Evolutionary conservation across 495 filamentous ascomycete genomes (phyloP), one percentile per base, ranked within the genome.

Genomic region (Rhypophila decipiens): DNA sequence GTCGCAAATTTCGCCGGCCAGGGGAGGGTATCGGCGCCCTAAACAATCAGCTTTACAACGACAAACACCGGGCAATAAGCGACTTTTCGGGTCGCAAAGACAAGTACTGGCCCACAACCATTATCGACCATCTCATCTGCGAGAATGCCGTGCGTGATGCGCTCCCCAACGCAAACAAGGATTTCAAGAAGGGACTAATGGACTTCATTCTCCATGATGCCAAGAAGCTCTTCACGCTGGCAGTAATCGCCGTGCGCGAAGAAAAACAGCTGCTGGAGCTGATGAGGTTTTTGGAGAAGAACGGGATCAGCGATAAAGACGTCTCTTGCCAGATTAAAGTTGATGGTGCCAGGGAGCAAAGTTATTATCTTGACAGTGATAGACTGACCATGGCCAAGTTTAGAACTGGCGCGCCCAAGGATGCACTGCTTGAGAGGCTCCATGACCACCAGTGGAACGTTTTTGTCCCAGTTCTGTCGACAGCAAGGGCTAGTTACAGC

Each of bases 361-460:
- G n/a, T n/a, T n/a, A n/a, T n/a, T n/a, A n/a, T n/a, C n/a, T n/a
- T n/a, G n/a, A n/a, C n/a, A n/a, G n/a, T n/a, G n/a, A n/a, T n/a
- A n/a, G n/a, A n/a, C n/a, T n/a, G n/a, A n/a, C n/a, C n/a, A n/a
- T n/a, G n/a, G n/a, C n/a, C n/a, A n/a, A n/a, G n/a, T n/a, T n/a
- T n/a, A n/a, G n/a, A n/a, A n/a, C n/a, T n/a, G n/a, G n/a, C n/a
- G n/a, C n/a, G n/a, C n/a, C n/a, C n/a, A n/a, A n/a, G n/a, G n/a
- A n/a, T n/a, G n/a, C n/a, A 7, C 37, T 42, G 10, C 15, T 33
- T 3, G 11, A 13, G 15, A 35, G 18, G n/a, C 39, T 48, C 27
- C 39, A 24, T 22, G 34, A 53, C 4, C 10, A 38, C 11, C 52
- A 55, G 23, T 55, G 52, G 52, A 47, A 33, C 15, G 34, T 44